These are phyloP conservation scores for Xenoacremonium recifei DNA, from an alignment of 2,329 filamentous ascomycete genomes.

Conservation along the genomic window DNA sequence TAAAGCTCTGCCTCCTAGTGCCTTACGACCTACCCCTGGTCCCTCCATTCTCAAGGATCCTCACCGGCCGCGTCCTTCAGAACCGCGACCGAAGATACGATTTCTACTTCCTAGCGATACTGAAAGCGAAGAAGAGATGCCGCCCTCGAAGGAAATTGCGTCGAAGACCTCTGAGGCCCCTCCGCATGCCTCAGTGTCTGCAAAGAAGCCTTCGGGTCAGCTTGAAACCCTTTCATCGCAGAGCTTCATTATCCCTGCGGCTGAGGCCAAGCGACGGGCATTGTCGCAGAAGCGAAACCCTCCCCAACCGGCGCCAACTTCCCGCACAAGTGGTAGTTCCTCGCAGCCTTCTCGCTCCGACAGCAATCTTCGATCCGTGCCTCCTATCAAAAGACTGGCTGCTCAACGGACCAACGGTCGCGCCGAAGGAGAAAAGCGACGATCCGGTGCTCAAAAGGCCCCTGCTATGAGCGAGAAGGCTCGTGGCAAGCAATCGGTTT, in stretches of 20 bases:
- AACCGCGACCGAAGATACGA: conserved; percentile 58
- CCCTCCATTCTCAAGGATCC: conserved; percentile 62
- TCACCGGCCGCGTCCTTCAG: conserved; percentile 50
- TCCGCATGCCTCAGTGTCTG: conserved; percentile 23
- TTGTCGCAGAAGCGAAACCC: too few relatives aligned
- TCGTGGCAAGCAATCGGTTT: conserved; percentile 47
- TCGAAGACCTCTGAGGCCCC: conserved; percentile 30
- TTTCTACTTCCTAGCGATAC: conserved; percentile 56
- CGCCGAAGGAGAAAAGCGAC: too few relatives aligned
- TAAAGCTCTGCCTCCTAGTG: conserved; percentile 36
- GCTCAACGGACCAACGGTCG: conserved; percentile 8
- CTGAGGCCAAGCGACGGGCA: too few relatives aligned
- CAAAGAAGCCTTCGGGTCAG: conserved; percentile 27
- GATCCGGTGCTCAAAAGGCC: too few relatives aligned
- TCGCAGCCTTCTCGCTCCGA: conserved; percentile 21
- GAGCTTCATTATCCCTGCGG: too few relatives aligned
- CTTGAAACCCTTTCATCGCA: too few relatives aligned
- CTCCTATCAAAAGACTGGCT: conserved; percentile 31
- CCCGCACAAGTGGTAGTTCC: too few relatives aligned
- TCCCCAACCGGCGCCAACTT: too few relatives aligned
- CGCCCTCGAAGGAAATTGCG: conserved; percentile 41
- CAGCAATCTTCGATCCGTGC: conserved; percentile 21
- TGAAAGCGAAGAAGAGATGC: conserved; percentile 41
- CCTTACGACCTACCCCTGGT: conserved; percentile 44
- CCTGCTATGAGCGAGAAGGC: conserved; percentile 42